phyloP scores from a whole-genome alignment of 1,139 yeast genomes.

The Spathaspora jeffriesii region DNA sequence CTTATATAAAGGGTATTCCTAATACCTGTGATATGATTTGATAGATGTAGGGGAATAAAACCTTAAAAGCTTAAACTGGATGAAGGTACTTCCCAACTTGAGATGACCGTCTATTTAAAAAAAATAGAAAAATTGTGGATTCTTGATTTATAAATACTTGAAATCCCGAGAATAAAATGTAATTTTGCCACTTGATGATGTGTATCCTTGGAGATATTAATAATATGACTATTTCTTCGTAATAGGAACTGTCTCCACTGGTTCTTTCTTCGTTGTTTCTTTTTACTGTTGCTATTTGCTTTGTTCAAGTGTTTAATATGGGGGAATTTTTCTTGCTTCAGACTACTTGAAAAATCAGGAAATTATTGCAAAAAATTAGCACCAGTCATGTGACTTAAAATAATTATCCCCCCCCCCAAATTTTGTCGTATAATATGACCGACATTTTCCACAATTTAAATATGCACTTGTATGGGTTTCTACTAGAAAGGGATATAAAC shows the following conservation, averaged over 20 bases:
- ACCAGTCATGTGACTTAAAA: conserved; percentile 5
- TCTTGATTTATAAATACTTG: conserved; percentile 2
- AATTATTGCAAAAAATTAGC: conserved; percentile 4
- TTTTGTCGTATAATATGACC: neutral
- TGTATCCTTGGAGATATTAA: neutral
- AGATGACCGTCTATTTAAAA: neutral
- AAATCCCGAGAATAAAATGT: neutral
- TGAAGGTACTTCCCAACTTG: neutral
- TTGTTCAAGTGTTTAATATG: neutral
- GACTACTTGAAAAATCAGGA: neutral
- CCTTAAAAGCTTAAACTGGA: neutral
- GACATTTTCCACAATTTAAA: neutral
- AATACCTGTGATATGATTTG: neutral
- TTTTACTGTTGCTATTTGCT: neutral
- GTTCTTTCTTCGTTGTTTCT: neutral
- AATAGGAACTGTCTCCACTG: neutral
- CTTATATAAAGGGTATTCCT: neutral
- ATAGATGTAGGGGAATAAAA: neutral
- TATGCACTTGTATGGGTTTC: too few relatives aligned
- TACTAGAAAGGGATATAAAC: too few relatives aligned
- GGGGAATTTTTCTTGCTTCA: neutral
- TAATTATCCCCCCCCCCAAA: neutral
- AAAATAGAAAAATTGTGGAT: conserved; percentile 2
- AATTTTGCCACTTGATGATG: conserved; percentile 1
- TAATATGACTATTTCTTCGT: neutral